Evolutionary conservation across 495 filamentous ascomycete genomes (phyloP), one percentile per base, ranked within the genome.

Genomic region (Penicillium ucsense): DNA sequence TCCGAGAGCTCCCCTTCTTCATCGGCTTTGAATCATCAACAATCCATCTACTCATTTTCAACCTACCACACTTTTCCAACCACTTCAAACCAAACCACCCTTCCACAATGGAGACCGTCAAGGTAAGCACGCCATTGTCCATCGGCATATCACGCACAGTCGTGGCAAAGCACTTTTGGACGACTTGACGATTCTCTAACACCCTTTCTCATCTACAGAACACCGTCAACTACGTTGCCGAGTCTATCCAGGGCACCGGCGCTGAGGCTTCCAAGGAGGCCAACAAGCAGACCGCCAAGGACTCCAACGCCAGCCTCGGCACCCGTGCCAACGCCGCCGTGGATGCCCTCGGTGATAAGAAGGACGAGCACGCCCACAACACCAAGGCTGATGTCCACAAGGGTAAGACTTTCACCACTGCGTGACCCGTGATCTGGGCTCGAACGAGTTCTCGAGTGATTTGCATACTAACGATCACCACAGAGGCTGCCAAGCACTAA

Each of bases 371-470:
- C 20, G 35, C 39, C 7, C 55, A 57, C 48, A 43, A 57, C 29
- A 41, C 48, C 36, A 57, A 57, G 43, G 55, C 55, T n/a, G 55
- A 55, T 42, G 55, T 54, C 36, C 38, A 57, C 51, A 57, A 57
- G 50, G 55, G 55, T 57, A 49, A 38, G 44, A 10, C n/a, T 12
- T 6, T 31, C 3, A 7, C 5, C n/a, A 31, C 4, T 4, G 20
- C 20, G 20, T 20, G 20, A 20, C 2, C 2, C 20, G 20, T 20
- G 20, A 20, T 20, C 20, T 20, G 1, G 20, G 20, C 42, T 31
- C 32, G 1, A 8, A 31, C 3, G 2, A 11, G 4, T 35, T 20
- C 3, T 28, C 20, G 9, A 35, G 6, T 30, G 6, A 8, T 9
- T 9, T 12, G 34, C 5, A 43, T 35, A 43, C 41, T 48, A 44